These are phyloP conservation scores for Pleurotus tuber-regium DNA, from an alignment of 768 basidiomycete genomes.

Conservation along the genomic window DNA sequence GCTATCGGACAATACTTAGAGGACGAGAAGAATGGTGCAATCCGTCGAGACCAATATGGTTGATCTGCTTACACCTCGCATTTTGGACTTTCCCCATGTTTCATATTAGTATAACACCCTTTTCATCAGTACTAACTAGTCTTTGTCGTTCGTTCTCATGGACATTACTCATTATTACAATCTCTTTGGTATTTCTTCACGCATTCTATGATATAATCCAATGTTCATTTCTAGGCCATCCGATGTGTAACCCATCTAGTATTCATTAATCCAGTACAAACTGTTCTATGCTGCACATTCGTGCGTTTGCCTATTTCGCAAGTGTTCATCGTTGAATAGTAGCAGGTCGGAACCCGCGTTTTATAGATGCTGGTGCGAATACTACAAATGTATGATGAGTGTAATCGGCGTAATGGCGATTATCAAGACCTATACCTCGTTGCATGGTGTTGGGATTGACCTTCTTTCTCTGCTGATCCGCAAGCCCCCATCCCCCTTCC, in stretches of 20 bases:
- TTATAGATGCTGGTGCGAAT: slow-evolving; percentile 3
- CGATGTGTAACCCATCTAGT: not conserved
- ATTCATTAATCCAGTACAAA: no score
- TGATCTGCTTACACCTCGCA: no score
- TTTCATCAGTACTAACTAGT: not conserved
- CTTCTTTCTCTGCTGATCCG: slow-evolving; percentile 20
- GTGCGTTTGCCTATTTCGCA: no score
- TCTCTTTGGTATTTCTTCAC: not conserved
- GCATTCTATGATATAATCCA: not conserved
- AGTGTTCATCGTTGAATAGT: slow-evolving; percentile 1
- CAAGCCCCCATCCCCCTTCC: slow-evolving; percentile 36
- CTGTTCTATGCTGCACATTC: no score
- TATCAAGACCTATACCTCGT: not conserved
- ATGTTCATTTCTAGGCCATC: not conserved
- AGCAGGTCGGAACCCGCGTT: slow-evolving; percentile 7
- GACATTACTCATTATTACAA: not conserved
- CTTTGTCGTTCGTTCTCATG: not conserved
- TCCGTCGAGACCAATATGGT: slow-evolving; percentile 37
- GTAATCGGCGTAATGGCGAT: not conserved
- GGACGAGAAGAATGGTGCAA: slow-evolving; percentile 73
- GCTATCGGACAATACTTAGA: slow-evolving; percentile 88
- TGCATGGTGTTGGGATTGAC: slow-evolving; percentile 16
- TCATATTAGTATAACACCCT: no score
- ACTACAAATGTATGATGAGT: not conserved
- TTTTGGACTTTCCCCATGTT: no score